phyloP scores from a whole-genome alignment of 2,329 filamentous ascomycete species.

The Aureobasidium mangrovei region DNA sequence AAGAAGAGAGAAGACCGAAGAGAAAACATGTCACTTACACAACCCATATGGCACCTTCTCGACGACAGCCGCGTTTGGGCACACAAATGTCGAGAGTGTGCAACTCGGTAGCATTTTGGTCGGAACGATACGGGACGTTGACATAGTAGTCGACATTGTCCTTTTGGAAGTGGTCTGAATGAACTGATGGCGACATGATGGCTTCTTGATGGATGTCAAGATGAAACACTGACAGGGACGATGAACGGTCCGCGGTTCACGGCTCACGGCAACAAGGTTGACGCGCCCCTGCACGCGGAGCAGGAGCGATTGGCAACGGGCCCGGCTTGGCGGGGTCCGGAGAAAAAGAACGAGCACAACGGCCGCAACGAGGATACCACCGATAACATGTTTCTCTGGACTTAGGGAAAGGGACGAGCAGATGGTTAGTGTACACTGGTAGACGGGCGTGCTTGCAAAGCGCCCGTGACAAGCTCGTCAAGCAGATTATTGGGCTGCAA shows the following conservation, averaged over 20 bases:
- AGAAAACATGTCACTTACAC: slow-evolving; percentile 22
- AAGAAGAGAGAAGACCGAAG: background rate
- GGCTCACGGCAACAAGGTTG: too few species aligned
- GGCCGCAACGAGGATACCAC: slow-evolving; percentile 9
- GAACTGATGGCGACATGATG: background rate
- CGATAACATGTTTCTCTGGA: background rate
- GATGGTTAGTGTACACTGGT: too few species aligned
- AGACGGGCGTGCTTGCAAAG: background rate
- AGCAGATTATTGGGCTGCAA: too few species aligned
- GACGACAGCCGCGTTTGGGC: slow-evolving; percentile 22
- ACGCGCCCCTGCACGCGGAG: too few species aligned
- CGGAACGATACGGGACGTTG: slow-evolving; percentile 18
- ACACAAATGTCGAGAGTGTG: slow-evolving; percentile 38
- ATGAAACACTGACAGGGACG: too few species aligned
- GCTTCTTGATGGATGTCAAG: too few species aligned
- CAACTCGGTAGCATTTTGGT: slow-evolving; percentile 21
- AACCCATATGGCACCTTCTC: slow-evolving; percentile 26
- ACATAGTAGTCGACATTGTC: background rate
- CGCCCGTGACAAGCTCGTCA: too few species aligned
- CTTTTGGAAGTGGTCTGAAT: background rate
- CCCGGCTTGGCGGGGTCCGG: background rate
- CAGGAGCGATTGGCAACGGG: slow-evolving; percentile 13
- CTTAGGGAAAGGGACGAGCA: background rate
- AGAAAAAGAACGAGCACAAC: background rate
- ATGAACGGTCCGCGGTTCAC: too few species aligned